Evolutionary conservation across 2,329 filamentous ascomycete genomes (phyloP).

Genomic region (Cladophialophora exuberans): DNA sequence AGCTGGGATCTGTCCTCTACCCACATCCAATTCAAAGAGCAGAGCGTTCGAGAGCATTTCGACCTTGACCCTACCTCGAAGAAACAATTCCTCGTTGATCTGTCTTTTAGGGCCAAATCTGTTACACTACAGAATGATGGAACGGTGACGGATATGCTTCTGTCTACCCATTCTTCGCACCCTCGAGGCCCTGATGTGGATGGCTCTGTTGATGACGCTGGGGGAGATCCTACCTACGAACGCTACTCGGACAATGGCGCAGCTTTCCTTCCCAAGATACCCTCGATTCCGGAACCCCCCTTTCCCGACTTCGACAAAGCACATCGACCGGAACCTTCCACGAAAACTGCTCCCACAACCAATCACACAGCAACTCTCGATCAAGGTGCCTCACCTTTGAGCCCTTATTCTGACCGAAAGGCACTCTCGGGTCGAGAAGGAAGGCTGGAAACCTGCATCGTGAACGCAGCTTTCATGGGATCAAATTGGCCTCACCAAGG

Average conservation of each 20-base stretch:
- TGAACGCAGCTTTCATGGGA: constrained; percentile 78
- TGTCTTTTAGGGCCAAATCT: constrained; percentile 39
- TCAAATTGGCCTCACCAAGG: constrained; percentile 65
- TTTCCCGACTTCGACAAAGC: constrained; percentile 26
- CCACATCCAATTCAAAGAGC: constrained; percentile 38
- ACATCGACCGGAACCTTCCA: constrained; percentile 12
- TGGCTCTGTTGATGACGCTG: constrained; percentile 8
- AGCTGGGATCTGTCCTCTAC: constrained; percentile 46
- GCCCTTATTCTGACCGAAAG: constrained; percentile 27
- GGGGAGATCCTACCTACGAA: too few relatives aligned
- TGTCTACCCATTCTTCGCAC: constrained; percentile 13
- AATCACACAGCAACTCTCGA: constrained; percentile 5
- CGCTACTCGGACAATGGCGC: constrained; percentile 37
- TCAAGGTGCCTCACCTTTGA: constrained; percentile 24
- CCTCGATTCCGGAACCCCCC: constrained; percentile 6
- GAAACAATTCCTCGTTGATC: constrained; percentile 58
- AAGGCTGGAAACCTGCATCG: constrained; percentile 71
- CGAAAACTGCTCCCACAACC: neutral
- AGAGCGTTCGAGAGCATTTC: constrained; percentile 42
- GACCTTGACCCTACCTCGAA: constrained; percentile 55
- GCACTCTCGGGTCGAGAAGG: constrained; percentile 35
- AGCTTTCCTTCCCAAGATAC: constrained; percentile 31
- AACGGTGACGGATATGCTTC: constrained; percentile 8
- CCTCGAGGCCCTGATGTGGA: constrained; percentile 24
- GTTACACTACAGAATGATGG: constrained; percentile 22